phyloP scores from a whole-genome alignment of 768 basidiomycete species.

The Suillus spraguei region DNA sequence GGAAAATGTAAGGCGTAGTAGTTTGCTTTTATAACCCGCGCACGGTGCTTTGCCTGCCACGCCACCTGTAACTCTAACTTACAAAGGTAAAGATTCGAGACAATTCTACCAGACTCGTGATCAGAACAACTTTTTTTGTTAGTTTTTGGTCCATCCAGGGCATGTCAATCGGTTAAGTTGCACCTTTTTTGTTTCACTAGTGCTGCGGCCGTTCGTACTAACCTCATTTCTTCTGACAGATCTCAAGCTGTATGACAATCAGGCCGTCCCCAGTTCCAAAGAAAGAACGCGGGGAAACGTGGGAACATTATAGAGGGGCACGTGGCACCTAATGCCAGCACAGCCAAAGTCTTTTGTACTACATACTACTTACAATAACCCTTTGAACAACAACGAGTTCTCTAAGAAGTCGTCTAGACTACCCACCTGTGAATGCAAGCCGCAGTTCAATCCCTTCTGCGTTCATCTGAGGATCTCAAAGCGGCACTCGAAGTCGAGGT shows the following conservation, averaged over 20 bases:
- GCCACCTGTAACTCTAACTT: slow-evolving; percentile 12
- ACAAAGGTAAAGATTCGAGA: slow-evolving; percentile 11
- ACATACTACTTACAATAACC: neutral
- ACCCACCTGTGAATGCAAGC: slow-evolving; percentile 18
- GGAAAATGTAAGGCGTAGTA: neutral
- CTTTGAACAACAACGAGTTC: neutral
- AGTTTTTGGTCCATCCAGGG: slow-evolving; percentile 2
- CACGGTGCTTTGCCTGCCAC: slow-evolving; percentile 2
- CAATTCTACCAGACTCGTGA: slow-evolving; percentile 13
- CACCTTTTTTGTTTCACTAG: neutral
- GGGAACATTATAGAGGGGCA: slow-evolving; percentile 21
- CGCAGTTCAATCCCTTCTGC: slow-evolving; percentile 31
- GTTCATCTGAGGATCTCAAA: slow-evolving; percentile 48
- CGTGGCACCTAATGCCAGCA: slow-evolving; percentile 11
- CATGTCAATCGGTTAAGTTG: neutral
- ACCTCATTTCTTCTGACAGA: neutral
- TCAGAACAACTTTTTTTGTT: neutral
- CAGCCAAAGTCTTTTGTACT: neutral
- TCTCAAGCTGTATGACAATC: neutral
- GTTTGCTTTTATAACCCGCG: slow-evolving; percentile 25
- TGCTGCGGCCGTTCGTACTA: slow-evolving; percentile 1
- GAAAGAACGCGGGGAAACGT: slow-evolving; percentile 29
- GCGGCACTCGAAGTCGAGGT: slow-evolving; percentile 42
- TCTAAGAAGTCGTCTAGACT: slow-evolving; percentile 17
- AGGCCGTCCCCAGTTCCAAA: neutral